A percentile compares a stretch with the other conserved stretches of the same genome.
phyloP scores from a whole-genome alignment of 371 early-diverging fungal species.

The Mucor plumbeus region DNA sequence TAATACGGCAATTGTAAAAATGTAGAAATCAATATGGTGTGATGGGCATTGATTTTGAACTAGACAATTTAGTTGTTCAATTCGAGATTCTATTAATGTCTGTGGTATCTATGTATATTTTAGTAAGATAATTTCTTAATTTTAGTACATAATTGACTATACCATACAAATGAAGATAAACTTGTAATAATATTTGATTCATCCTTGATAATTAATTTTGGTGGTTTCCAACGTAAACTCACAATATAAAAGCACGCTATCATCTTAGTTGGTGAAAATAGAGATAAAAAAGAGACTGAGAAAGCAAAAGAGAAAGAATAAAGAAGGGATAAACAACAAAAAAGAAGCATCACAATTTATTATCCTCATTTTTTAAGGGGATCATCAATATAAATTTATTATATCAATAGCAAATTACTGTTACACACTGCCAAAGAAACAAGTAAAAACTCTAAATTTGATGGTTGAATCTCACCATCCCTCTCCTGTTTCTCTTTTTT shows the following conservation, averaged over 20 bases:
- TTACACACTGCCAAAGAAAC: background rate
- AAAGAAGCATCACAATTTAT: background rate
- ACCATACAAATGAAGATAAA: constrained; percentile 35
- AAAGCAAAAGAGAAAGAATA: background rate
- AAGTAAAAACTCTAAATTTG: constrained; percentile 1
- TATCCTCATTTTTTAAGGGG: constrained; percentile 6
- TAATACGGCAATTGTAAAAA: constrained; percentile 38
- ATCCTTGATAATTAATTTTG: constrained; percentile 30
- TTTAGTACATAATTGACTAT: background rate
- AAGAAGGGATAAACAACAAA: constrained; percentile 8
- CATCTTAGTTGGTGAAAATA: constrained; percentile 1
- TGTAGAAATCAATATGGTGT: constrained; percentile 45
- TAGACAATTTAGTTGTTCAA: constrained; percentile 28
- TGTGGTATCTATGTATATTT: constrained; percentile 31
- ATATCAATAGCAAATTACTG: background rate
- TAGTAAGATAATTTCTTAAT: background rate
- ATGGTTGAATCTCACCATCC: background rate
- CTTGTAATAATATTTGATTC: constrained; percentile 18
- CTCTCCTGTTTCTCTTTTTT: no score
- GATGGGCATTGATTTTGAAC: constrained; percentile 40
- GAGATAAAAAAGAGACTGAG: no score
- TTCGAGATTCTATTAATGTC: constrained; percentile 26
- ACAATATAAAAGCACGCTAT: constrained; percentile 34
- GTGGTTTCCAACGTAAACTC: constrained; percentile 43
- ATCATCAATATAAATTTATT: background rate